These are phyloP conservation scores for Ogataea pilisensis DNA, from an alignment of 805 yeast genomes.

Conservation along the genomic window DNA sequence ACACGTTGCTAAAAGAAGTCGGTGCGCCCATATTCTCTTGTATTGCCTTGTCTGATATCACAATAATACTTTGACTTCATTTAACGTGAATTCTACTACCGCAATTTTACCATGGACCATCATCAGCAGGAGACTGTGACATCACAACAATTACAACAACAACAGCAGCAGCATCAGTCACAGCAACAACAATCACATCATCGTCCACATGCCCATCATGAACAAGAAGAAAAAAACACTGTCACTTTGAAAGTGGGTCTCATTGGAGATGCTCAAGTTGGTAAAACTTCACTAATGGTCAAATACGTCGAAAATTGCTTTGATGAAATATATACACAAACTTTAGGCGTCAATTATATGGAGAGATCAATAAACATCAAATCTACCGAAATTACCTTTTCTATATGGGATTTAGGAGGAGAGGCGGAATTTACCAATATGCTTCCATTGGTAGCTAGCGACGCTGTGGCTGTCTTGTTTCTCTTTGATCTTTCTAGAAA, in stretches of 20 bases:
- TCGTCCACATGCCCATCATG: slow-evolving; percentile 5
- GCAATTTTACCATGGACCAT: too few relatives aligned
- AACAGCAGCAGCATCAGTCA: slow-evolving; percentile 3
- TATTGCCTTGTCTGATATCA: too few relatives aligned
- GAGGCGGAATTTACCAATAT: slow-evolving; percentile 91
- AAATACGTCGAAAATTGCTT: slow-evolving; percentile 94
- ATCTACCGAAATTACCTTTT: slow-evolving; percentile 82
- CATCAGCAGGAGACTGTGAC: neutral
- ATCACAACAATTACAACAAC: slow-evolving; percentile 2
- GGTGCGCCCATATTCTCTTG: too few relatives aligned
- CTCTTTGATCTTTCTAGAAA: slow-evolving; percentile 88
- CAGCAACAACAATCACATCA: slow-evolving; percentile 1
- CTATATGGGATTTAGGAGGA: slow-evolving; percentile 96
- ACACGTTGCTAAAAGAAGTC: too few relatives aligned
- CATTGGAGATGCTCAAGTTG: slow-evolving; percentile 93
- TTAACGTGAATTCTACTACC: too few relatives aligned
- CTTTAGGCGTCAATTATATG: slow-evolving; percentile 93
- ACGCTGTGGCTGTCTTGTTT: slow-evolving; percentile 86
- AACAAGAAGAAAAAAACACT: slow-evolving; percentile 29
- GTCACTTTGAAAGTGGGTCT: slow-evolving; percentile 84
- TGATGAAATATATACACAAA: slow-evolving; percentile 88
- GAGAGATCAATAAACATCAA: slow-evolving; percentile 82
- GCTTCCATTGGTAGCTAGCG: slow-evolving; percentile 89
- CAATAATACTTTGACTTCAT: too few relatives aligned
- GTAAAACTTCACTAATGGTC: slow-evolving; percentile 94